Evolutionary conservation across 257 asterid species (phyloP), one percentile per base, ranked within the genome.

Genomic region (Henckelia pumila): DNA sequence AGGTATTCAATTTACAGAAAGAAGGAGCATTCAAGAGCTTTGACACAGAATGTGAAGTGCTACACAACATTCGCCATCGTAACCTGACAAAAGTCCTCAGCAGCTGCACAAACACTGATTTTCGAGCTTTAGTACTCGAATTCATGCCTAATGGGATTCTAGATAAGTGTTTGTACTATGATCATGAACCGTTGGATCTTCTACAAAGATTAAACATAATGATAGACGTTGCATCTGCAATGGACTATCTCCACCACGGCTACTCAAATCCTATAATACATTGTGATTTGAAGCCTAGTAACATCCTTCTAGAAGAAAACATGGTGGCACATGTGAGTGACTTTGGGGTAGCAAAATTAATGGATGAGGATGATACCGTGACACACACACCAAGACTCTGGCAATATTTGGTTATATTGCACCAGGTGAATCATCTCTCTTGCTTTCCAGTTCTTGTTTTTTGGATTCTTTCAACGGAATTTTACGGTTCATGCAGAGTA

Each of bases 201-300:
- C 7, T 19, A 59, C 77, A 71, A 30, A 61, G 80, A 53, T 59
- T 78, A 50, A 61, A 55, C 16, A 63, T 74, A 56, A 63, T 78
- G 80, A 66, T 67, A 32, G 80, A 78, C 52, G 73, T 75, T 35
- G 77, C 77, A 10, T 66, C 63, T 40, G 83, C 77, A 3, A 16
- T 74, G 52, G 72, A 75, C 23, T 71, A 78, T 68, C 80, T 75
- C n/a, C 77, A 74, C 68, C 58, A 71, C 59, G 75, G 83, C 7
- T 75, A 71, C 32, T 23, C 32, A 9, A 62, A 25, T 16, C 75
- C 77, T 3, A 50, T 75, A n/a, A 63, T 75, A 32, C 83, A 78
- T 22, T 74, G 79, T 29, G 83, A 78, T 75, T 49, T 75, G 63
- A 75, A 78, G 77, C 83, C 83, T 5, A 71, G 75, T 61, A 74